Evolutionary conservation across 768 basidiomycete species (phyloP).

Genomic region (Tricholoma saponaceum): DNA sequence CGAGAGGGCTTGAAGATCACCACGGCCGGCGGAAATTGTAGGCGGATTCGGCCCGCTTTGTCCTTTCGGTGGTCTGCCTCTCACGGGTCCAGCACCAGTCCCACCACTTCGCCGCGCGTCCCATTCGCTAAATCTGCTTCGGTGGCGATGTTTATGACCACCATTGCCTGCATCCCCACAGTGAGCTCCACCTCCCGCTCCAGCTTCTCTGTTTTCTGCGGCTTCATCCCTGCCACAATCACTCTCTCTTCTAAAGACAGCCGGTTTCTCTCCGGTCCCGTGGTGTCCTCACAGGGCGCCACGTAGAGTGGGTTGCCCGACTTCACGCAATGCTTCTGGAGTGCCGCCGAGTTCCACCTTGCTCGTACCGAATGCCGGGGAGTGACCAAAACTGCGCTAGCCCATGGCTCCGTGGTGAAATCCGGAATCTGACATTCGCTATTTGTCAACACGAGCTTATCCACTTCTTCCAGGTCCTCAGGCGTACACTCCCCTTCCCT

Average conservation of each 20-base stretch:
- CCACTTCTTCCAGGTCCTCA: not conserved
- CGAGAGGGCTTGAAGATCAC: constrained; percentile 28
- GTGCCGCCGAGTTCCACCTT: not conserved
- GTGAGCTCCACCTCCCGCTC: constrained; percentile 22
- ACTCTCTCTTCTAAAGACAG: not conserved
- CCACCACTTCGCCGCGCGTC: constrained; percentile 20
- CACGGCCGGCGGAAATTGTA: not conserved
- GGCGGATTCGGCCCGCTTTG: no score
- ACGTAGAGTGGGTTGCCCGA: not conserved
- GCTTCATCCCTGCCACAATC: constrained; percentile 4
- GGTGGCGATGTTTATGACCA: constrained; percentile 30
- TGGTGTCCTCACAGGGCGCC: no score
- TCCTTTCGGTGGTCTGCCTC: no score
- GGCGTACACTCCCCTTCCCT: not conserved
- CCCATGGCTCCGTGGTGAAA: not conserved
- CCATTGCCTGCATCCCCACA: constrained; percentile 35
- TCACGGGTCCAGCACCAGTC: not conserved
- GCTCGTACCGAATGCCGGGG: not conserved
- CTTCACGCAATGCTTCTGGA: not conserved
- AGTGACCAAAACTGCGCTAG: not conserved
- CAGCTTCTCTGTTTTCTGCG: constrained; percentile 15
- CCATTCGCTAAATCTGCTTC: constrained; percentile 38
- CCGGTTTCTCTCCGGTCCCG: no score
- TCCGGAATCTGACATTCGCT: not conserved
- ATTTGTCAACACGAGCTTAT: not conserved